A percentile compares a stretch with the other conserved stretches of the same genome.
Evolutionary conservation across 805 yeast genomes (phyloP).

Genomic region (Hanseniaspora thailandica): DNA sequence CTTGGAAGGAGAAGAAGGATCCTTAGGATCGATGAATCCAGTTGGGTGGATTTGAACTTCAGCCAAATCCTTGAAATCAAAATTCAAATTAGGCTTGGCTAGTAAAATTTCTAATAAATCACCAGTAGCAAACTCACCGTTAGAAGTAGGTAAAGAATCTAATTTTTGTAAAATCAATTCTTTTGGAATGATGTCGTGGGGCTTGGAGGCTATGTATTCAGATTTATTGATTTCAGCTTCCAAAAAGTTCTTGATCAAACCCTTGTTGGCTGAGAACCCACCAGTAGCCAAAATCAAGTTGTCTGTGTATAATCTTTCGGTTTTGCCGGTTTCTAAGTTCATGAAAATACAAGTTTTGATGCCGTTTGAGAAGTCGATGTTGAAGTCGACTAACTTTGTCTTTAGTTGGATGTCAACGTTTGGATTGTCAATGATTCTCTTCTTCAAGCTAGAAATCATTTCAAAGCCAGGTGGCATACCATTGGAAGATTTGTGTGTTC

Average conservation of each 20-base stretch:
- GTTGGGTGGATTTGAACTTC: slow-evolving; percentile 54
- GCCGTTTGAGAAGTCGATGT: slow-evolving; percentile 18
- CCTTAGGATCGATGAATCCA: slow-evolving; percentile 40
- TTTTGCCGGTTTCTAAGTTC: slow-evolving; percentile 33
- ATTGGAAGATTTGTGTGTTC: slow-evolving; percentile 68
- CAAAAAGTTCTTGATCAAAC: slow-evolving; percentile 31
- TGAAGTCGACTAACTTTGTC: slow-evolving; percentile 31
- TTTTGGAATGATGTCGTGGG: slow-evolving; percentile 1
- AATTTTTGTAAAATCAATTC: slow-evolving; percentile 22
- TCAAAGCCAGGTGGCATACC: slow-evolving; percentile 51
- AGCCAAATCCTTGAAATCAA: slow-evolving; percentile 44
- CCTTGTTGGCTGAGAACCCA: slow-evolving; percentile 38
- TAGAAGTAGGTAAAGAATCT: slow-evolving; percentile 40
- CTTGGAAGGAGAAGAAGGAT: slow-evolving; percentile 36
- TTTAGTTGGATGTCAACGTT: slow-evolving; percentile 31
- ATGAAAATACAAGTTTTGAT: slow-evolving; percentile 15
- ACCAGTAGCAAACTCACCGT: slow-evolving; percentile 46
- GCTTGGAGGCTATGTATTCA: neutral
- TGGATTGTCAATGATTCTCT: slow-evolving; percentile 24
- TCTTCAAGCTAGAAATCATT: slow-evolving; percentile 36
- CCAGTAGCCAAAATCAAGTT: slow-evolving; percentile 47
- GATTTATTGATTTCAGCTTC: slow-evolving; percentile 29
- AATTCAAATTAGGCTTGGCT: slow-evolving; percentile 38
- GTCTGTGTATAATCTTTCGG: slow-evolving; percentile 28
- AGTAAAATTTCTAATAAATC: slow-evolving; percentile 37